These are phyloP conservation scores for Sphaerostilbella broomeana DNA, from an alignment of 2,329 filamentous ascomycete species.

Conservation along the genomic window DNA sequence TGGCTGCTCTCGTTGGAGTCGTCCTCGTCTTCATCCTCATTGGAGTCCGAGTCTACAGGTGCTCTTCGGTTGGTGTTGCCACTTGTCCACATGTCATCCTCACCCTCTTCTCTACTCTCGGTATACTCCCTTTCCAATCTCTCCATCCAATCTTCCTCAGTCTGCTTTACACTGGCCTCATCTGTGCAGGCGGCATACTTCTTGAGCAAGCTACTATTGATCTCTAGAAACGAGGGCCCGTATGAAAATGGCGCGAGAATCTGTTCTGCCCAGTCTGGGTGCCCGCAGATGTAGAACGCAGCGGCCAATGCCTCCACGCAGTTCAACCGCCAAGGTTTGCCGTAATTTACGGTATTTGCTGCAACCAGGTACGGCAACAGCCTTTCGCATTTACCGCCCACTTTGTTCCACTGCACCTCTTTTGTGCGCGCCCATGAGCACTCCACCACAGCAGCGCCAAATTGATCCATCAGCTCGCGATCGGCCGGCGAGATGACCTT, in stretches of 20 bases:
- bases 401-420: conserved; percentile 84
- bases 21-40: conserved; percentile 44
- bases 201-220: conserved; percentile 76
- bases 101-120: conserved; percentile 64
- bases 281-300: conserved; percentile 87
- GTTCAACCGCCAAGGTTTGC: conserved; percentile 88
- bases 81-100: conserved; percentile 78
- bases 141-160: conserved; percentile 81
- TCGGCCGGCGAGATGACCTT: conserved; percentile 78
- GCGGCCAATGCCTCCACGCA: conserved; percentile 93
- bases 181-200: conserved; percentile 78
- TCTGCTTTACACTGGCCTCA: conserved; percentile 74
- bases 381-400: conserved; percentile 89
- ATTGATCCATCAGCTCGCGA: conserved; percentile 71
- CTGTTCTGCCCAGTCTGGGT: conserved; percentile 81
- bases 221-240: conserved; percentile 79
- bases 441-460: conserved; percentile 92
- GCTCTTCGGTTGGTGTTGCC: conserved; percentile 75
- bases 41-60: conserved; percentile 49
- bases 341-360: conserved; percentile 96
- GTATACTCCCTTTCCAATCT: conserved; percentile 85
- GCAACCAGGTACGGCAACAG: conserved; percentile 91
- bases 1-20: conserved; percentile 42
- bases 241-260: conserved; percentile 83
- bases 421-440: conserved; percentile 91